phyloP scores from a whole-genome alignment of 75 land plant species.

The Ceratopteris richardii region DNA sequence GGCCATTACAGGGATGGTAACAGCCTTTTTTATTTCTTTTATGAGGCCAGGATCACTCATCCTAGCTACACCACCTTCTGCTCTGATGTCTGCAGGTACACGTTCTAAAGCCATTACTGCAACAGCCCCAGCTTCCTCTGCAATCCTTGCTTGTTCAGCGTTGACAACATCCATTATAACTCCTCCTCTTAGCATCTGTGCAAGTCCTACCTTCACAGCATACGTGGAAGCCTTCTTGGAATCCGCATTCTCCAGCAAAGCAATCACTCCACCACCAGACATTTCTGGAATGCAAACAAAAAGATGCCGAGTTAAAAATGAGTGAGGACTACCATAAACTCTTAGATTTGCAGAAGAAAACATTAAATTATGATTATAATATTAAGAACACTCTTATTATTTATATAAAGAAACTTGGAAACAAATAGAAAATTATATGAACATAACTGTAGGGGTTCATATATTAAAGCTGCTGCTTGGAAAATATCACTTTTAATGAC shows the following conservation, averaged over 20 bases:
- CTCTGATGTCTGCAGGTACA: slow-evolving; percentile 27
- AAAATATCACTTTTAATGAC: too few species aligned
- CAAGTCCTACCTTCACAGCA: slow-evolving; percentile 27
- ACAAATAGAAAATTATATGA: too few species aligned
- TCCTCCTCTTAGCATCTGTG: slow-evolving; percentile 33
- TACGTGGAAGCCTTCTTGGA: slow-evolving; percentile 28
- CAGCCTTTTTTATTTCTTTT: slow-evolving; percentile 29
- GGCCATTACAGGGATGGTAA: slow-evolving; percentile 34
- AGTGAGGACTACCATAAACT: too few species aligned
- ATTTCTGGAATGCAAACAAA: too few species aligned
- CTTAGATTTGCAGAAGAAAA: too few species aligned
- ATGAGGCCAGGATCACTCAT: slow-evolving; percentile 33
- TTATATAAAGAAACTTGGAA: too few species aligned
- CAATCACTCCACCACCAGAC: slow-evolving; percentile 16
- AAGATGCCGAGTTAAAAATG: too few species aligned
- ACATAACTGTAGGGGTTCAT: too few species aligned
- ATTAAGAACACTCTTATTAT: too few species aligned
- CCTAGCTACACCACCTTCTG: slow-evolving; percentile 19
- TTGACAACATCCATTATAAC: slow-evolving; percentile 27
- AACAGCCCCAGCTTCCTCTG: slow-evolving; percentile 26
- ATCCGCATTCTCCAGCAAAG: slow-evolving; percentile 16
- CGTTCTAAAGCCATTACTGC: slow-evolving; percentile 27
- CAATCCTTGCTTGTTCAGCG: slow-evolving; percentile 24
- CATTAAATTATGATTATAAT: too few species aligned
- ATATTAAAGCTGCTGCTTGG: too few species aligned